Evolutionary conservation across 2,329 filamentous ascomycete species (phyloP), one percentile per base, ranked within the genome.

Genomic region (Verticillium zaregamsianum): DNA sequence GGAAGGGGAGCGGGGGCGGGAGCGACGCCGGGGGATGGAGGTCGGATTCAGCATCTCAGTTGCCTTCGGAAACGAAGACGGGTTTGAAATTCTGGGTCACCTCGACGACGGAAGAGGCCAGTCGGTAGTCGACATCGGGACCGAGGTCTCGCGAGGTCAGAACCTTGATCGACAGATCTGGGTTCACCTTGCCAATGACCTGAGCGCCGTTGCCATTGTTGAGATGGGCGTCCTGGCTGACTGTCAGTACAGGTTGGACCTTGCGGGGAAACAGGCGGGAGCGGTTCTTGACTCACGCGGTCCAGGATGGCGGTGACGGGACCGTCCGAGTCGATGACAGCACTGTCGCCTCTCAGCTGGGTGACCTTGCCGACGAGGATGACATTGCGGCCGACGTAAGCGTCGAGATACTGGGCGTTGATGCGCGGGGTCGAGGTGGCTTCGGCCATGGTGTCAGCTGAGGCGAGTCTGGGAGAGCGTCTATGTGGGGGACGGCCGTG

Each of bases 331-430:
- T 97, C 92, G 33, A 98, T 84, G 6, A 87, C 86, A 0, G 93
- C 94, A 58, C 86, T 84, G 59, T 95, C 91, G 67, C 93, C 93
- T 59, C 89, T 88, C 28, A 98, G 82, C 70, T 95, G 89, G 4
- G 86, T 85, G 56, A 98, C 93, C 70, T 90, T 93, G 70, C 95
- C 95, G 5, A 96, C 83, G 61, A 98, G 82, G 69, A 93, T 93
- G 65, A 98, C 91, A 65, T 90, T 91, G 66, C 86, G 84, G 67
- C 82, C 82, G 67, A 88, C 82, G 78, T 93, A 96, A 71, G 83
- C 82, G 72, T 92, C 86, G 62, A 98, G 89, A 77, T 94, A 90
- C 49, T 83, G 79, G 59, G 90, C 90, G 57, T 91, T 92, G 74
- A 97, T 87, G 75, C 95, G 93, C 33, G 95, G 94, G 57, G 92